Evolutionary conservation across 495 filamentous ascomycete species (phyloP), one percentile per base, ranked within the genome.

Genomic region (Lasiosphaeris hirsuta): DNA sequence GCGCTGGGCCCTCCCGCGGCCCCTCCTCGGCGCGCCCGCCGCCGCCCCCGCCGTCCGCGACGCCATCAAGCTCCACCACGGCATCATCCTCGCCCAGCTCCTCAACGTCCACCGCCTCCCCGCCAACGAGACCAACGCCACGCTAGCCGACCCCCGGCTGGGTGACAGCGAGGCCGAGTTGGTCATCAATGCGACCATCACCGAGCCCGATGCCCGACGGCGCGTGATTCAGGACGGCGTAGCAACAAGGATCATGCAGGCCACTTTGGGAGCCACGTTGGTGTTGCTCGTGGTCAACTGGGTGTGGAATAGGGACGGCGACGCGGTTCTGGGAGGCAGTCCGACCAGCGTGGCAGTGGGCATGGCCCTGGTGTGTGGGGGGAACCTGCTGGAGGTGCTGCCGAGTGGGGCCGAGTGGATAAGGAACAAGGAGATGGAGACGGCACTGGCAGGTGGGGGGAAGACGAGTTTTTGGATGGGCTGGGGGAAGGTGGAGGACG

Each of bases 61-160:
- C 0, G 59, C 65, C n/a, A 64, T 65, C 53, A 58, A 58, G 13
- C 60, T 61, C 47, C 65, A 64, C 10, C 56, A 63, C 44, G 54
- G 51, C 38, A 50, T 67, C 57, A 63, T 64, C 19, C 51, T 43
- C 3, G 65, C 62, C 6, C 65, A 67, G 57, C n/a, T 13, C 15
- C 33, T 51, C 17, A 30, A 34, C 3, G 4, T 13, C 13, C 15
- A 43, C 30, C 40, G 33, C 3, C 7, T 39, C 1, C 56, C 60
- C 4, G 54, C 63, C 18, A 58, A 63, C 41, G 14, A 14, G 0
- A 47, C 57, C 13, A 63, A 58, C 43, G 37, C 54, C n/a, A 57
- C 50, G 3, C 44, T 57, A 3, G 17, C 35, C 13, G 19, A 38
- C 10, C 46, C 46, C 0, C 4, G 7, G 41, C 42, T 30, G 0